Percentiles rank a stretch among this genome's conserved stretches.
These are phyloP conservation scores for Gracilaria gracilis DNA, from an alignment of 23 red algal species.

Conservation along the genomic window DNA sequence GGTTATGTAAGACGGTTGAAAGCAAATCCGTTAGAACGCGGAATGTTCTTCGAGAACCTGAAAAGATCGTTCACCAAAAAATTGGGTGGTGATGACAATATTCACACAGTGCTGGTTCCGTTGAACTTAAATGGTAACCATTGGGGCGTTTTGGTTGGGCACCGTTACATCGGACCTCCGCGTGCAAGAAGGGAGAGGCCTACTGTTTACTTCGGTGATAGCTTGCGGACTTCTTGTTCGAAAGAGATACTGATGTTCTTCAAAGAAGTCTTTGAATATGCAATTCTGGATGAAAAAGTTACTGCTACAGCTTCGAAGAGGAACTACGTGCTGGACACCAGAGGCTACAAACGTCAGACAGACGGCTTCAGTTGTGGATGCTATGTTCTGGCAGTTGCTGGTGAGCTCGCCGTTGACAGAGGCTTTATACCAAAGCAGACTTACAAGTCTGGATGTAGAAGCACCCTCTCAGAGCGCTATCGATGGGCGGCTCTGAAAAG, in stretches of 20 bases:
- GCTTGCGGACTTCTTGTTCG: neutral
- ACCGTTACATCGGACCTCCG: neutral
- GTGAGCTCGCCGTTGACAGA: neutral
- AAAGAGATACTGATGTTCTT: neutral
- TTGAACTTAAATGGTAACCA: neutral
- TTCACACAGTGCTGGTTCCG: neutral
- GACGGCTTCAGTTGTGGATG: neutral
- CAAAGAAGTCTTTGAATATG: neutral
- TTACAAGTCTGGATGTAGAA: neutral
- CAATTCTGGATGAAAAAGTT: neutral
- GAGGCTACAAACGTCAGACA: neutral
- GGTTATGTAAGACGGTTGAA: neutral
- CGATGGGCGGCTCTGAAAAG: too few species aligned
- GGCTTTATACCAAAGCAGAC: neutral
- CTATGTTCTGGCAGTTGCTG: neutral
- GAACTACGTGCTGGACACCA: neutral
- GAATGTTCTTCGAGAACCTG: too few species aligned
- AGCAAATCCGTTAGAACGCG: neutral
- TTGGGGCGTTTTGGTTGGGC: neutral
- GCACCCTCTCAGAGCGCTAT: too few species aligned
- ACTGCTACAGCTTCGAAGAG: neutral
- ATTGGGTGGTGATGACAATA: too few species aligned
- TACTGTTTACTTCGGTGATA: neutral
- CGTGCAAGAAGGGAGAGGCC: neutral
- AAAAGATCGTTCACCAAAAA: too few species aligned